phyloP scores from a whole-genome alignment of 1,139 yeast species.

The Hemisphaericaspora lyxosophila region DNA sequence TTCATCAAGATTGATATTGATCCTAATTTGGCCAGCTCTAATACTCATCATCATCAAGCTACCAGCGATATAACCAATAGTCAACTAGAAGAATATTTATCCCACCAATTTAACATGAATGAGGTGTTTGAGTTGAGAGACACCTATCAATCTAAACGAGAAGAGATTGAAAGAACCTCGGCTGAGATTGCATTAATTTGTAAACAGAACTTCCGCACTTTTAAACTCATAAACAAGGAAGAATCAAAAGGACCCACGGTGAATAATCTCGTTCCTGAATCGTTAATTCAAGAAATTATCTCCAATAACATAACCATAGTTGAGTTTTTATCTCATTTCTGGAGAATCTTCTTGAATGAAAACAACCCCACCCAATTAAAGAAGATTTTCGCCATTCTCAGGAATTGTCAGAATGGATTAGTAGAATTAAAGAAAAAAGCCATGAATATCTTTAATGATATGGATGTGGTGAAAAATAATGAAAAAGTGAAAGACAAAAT shows the following conservation, averaged over 20 bases:
- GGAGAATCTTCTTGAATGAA: conserved; percentile 40
- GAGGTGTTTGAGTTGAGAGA: conserved; percentile 38
- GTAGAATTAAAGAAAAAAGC: conserved; percentile 22
- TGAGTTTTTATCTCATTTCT: conserved; percentile 47
- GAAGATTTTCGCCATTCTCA: conserved; percentile 36
- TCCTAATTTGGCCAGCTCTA: conserved; percentile 18
- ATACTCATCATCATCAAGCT: conserved; percentile 3
- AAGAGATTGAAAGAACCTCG: conserved; percentile 49
- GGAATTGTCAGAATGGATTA: conserved; percentile 30
- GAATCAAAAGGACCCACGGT: conserved; percentile 10
- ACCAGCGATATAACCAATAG: conserved; percentile 15
- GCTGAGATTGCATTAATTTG: conserved; percentile 51
- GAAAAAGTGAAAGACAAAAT: conserved; percentile 37
- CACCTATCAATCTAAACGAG: conserved; percentile 32
- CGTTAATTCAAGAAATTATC: conserved; percentile 34
- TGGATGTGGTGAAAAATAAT: conserved; percentile 19
- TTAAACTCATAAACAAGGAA: conserved; percentile 17
- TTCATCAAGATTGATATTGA: conserved; percentile 61
- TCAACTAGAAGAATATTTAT: conserved; percentile 27
- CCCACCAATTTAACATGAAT: conserved; percentile 20
- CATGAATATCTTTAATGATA: conserved; percentile 8
- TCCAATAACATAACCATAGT: conserved; percentile 40
- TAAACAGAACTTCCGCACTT: conserved; percentile 50
- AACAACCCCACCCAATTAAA: conserved; percentile 41
- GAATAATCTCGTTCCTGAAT: conserved; percentile 27